A percentile compares a stretch with the other conserved stretches of the same genome.
phyloP scores from a whole-genome alignment of 306 rosid genomes.

The Quercus dentata region DNA sequence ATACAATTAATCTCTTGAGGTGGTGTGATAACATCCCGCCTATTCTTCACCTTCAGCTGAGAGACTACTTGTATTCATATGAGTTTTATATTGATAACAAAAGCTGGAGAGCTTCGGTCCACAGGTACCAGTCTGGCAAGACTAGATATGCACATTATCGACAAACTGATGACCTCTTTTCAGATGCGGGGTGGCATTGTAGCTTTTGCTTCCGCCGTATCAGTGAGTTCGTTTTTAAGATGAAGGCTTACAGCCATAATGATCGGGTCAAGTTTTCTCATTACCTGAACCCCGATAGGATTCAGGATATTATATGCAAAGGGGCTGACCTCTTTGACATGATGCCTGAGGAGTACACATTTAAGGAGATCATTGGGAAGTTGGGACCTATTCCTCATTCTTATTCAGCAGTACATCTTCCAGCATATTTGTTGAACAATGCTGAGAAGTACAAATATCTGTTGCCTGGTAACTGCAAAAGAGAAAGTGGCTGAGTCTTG shows the following conservation, averaged over 20 bases:
- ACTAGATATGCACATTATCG: constrained; percentile 72
- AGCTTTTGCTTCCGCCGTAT: constrained; percentile 79
- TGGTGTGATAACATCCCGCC: constrained; percentile 76
- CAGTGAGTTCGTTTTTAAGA: constrained; percentile 71
- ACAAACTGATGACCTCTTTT: constrained; percentile 49
- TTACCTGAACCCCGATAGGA: constrained; percentile 58
- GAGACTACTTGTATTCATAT: constrained; percentile 72
- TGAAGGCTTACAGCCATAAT: constrained; percentile 82
- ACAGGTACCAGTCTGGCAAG: constrained; percentile 51
- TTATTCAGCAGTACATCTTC: constrained; percentile 79
- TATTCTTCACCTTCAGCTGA: constrained; percentile 67
- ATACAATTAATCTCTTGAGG: constrained; percentile 80
- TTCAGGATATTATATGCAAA: constrained; percentile 71
- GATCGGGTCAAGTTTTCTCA: constrained; percentile 74
- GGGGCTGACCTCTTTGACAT: constrained; percentile 79
- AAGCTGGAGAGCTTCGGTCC: constrained; percentile 81
- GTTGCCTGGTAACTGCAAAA: constrained; percentile 76
- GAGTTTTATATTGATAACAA: constrained; percentile 60
- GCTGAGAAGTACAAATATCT: constrained; percentile 61
- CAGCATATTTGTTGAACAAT: constrained; percentile 58
- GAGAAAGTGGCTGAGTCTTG: constrained; percentile 66
- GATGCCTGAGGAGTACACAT: constrained; percentile 86
- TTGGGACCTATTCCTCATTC: constrained; percentile 83
- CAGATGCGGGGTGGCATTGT: constrained; percentile 90
- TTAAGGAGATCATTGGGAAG: constrained; percentile 79